phyloP scores from a whole-genome alignment of 2,329 filamentous ascomycete species.

The Drechslerella coelobrocha region DNA sequence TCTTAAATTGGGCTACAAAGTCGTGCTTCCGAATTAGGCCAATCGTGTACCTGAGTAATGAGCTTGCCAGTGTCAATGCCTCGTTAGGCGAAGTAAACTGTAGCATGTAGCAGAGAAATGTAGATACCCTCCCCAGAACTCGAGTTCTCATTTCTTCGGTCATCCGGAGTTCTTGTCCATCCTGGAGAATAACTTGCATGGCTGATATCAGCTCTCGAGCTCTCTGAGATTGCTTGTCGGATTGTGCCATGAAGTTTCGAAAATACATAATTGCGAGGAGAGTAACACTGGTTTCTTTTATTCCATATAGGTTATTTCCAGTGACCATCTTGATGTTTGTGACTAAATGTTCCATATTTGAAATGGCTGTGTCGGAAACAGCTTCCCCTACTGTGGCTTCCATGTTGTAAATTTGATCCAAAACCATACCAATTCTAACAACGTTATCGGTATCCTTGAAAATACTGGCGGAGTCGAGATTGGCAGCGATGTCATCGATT shows the following conservation, averaged over 20 bases:
- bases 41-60: background rate
- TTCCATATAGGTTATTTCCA: background rate
- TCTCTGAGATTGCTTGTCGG: background rate
- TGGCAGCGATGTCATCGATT: background rate
- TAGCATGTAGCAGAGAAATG: background rate
- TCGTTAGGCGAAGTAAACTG: background rate
- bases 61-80: background rate
- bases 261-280: slow-evolving; percentile 1
- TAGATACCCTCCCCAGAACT: background rate
- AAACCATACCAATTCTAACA: slow-evolving; percentile 1
- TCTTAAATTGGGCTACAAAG: background rate
- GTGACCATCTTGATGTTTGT: background rate
- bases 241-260: slow-evolving; percentile 1
- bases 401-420: background rate
- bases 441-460: background rate
- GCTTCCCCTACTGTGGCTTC: background rate
- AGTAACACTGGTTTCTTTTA: background rate
- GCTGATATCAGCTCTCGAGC: background rate
- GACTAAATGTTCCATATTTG: slow-evolving; percentile 5
- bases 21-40: background rate
- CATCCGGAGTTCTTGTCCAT: background rate
- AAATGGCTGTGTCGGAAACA: background rate
- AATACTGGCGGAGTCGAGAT: background rate
- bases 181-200: background rate
- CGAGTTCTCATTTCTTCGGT: slow-evolving; percentile 1